Conservation (phyloP, 2,329 filamentous ascomycete species). For the Diaporthe amygdali region DNA sequence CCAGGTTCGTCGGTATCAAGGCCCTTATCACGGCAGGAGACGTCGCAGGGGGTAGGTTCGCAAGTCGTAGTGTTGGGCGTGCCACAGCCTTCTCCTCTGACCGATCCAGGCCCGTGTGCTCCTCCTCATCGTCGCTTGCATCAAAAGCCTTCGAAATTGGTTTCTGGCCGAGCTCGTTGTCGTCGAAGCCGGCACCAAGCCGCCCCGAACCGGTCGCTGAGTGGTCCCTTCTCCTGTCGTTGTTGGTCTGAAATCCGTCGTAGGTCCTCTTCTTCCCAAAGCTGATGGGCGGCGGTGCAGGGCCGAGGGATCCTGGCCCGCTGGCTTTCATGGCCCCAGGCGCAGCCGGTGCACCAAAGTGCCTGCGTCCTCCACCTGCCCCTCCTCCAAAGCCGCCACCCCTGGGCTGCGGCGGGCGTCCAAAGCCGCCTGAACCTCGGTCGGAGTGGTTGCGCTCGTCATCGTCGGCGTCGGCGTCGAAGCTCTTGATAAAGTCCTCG, state of each 20-base stretch:
- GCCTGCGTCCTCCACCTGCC: constrained; percentile 50
- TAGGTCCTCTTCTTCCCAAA: constrained; percentile 61
- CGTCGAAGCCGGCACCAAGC: constrained; percentile 45
- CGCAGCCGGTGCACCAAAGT: constrained; percentile 65
- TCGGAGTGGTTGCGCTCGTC: constrained; percentile 33
- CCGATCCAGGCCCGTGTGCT: constrained; percentile 47
- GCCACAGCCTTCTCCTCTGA: constrained; percentile 64
- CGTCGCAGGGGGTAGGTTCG: constrained; percentile 64
- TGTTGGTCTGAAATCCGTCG: constrained; percentile 48
- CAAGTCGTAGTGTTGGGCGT: constrained; percentile 66
- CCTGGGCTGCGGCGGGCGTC: constrained; percentile 26
- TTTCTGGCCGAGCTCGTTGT: constrained; percentile 33
- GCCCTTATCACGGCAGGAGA: constrained; percentile 65
- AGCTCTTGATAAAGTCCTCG: constrained; percentile 85
- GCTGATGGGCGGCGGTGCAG: constrained; percentile 52
- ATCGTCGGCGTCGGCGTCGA: constrained; percentile 65
- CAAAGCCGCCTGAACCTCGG: constrained; percentile 13
- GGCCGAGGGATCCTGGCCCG: constrained; percentile 67
- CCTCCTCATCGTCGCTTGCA: constrained; percentile 66
- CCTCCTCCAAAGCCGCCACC: constrained; percentile 24
- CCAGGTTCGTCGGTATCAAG: constrained; percentile 63
- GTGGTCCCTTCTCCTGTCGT: constrained; percentile 36
- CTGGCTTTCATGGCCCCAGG: constrained; percentile 55
- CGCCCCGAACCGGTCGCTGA: constrained; percentile 36
- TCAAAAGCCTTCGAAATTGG: constrained; percentile 76